These are phyloP conservation scores for Knufia fluminis DNA, from an alignment of 2,329 filamentous ascomycete species.

Conservation along the genomic window DNA sequence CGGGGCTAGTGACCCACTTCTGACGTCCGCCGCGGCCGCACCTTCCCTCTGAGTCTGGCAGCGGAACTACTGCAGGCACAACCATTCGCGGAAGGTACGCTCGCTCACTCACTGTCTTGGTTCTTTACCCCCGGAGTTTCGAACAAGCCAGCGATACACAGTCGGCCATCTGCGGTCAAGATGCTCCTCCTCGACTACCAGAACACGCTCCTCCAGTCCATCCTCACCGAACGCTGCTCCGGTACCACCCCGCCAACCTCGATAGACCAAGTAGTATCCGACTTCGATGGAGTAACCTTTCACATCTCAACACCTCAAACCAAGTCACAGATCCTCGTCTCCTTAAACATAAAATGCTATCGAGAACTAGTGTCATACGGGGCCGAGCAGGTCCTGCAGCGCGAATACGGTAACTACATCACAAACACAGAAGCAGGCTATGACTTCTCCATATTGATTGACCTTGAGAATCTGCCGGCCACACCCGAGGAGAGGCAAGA, in stretches of 20 bases:
- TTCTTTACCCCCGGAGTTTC: too few relatives aligned
- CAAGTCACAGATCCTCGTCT: slow-evolving; percentile 90
- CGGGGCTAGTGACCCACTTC: neutral
- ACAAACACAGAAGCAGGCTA: slow-evolving; percentile 80
- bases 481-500: slow-evolving; percentile 80
- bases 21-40: slow-evolving; percentile 9
- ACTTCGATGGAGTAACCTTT: slow-evolving; percentile 98
- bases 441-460: slow-evolving; percentile 88
- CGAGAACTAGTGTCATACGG: slow-evolving; percentile 87
- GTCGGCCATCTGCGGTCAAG: slow-evolving; percentile 23
- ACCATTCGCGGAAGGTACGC: neutral
- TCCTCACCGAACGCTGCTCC: slow-evolving; percentile 89
- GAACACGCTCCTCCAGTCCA: slow-evolving; percentile 93
- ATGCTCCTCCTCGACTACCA: slow-evolving; percentile 98
- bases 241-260: slow-evolving; percentile 58
- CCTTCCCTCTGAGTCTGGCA: neutral
- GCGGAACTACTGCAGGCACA: neutral
- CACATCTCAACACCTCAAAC: slow-evolving; percentile 93
- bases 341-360: slow-evolving; percentile 91
- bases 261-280: slow-evolving; percentile 96
- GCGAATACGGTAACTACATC: slow-evolving; percentile 91
- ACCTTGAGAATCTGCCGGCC: slow-evolving; percentile 76
- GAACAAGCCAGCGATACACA: too few relatives aligned
- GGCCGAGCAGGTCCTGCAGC: slow-evolving; percentile 78
- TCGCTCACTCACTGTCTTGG: neutral